Evolutionary conservation across 805 yeast species (phyloP).

Genomic region (Saccharomycopsis olivae): DNA sequence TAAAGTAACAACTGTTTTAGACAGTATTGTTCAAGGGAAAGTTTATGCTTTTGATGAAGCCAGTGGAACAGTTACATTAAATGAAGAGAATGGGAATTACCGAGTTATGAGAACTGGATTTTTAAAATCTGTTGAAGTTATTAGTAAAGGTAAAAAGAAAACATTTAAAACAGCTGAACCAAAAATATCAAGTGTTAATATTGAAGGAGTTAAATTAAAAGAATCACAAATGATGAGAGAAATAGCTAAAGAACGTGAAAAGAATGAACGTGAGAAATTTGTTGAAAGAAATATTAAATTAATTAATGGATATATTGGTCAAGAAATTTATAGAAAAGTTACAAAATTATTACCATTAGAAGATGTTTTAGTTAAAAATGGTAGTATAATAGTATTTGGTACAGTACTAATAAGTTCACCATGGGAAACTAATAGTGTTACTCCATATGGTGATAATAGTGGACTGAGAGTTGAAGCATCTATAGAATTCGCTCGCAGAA

Average conservation of each 20-base stretch:
- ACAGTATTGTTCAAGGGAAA: conserved; percentile 47
- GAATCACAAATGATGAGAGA: conserved; percentile 7
- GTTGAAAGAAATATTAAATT: conserved; percentile 4
- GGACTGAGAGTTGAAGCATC: conserved; percentile 6
- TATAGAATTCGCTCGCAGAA: conserved; percentile 12
- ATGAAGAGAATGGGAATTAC: conserved; percentile 6
- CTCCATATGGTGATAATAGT: not conserved
- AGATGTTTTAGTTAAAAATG: conserved; percentile 7
- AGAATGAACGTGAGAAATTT: conserved; percentile 4
- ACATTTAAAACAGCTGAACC: conserved; percentile 10
- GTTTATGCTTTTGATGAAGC: conserved; percentile 46
- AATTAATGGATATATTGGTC: conserved; percentile 9
- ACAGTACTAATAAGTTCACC: conserved; percentile 7
- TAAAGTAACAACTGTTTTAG: conserved; percentile 48
- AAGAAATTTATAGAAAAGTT: conserved; percentile 13
- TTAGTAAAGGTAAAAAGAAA: not conserved
- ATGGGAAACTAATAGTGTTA: conserved; percentile 1
- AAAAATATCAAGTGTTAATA: conserved; percentile 1
- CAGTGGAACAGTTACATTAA: conserved; percentile 25
- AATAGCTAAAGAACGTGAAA: conserved; percentile 10
- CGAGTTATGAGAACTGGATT: conserved; percentile 14
- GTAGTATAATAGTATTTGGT: conserved; percentile 6
- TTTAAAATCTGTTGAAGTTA: conserved; percentile 14
- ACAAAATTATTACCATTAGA: conserved; percentile 16
- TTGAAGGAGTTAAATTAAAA: conserved; percentile 7